phyloP scores from a whole-genome alignment of 2,329 filamentous ascomycete genomes.

The Graphilbum fragrans region DNA sequence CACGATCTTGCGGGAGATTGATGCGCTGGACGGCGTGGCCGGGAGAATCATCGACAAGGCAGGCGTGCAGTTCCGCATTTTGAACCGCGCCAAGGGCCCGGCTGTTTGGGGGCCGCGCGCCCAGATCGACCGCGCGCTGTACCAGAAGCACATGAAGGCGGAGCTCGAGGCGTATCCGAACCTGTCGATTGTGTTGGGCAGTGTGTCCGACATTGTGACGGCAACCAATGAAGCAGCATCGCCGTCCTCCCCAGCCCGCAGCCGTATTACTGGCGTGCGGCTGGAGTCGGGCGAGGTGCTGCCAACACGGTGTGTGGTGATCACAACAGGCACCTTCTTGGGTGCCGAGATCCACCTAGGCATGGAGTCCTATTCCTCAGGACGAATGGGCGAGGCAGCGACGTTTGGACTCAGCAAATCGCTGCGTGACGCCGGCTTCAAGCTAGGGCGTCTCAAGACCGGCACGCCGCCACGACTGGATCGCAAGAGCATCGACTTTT shows the following conservation, averaged over 20 bases:
- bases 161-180: conserved; percentile 71
- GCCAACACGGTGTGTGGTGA: conserved; percentile 69
- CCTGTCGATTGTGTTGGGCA: conserved; percentile 70
- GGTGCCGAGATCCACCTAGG: conserved; percentile 96
- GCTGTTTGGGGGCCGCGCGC: conserved; percentile 95
- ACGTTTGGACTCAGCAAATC: conserved; percentile 90
- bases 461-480: conserved; percentile 86
- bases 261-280: conserved; percentile 68
- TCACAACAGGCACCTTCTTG: conserved; percentile 92
- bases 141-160: conserved; percentile 81
- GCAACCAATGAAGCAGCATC: conserved; percentile 12
- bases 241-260: conserved; percentile 17
- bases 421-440: conserved; percentile 75
- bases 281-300: conserved; percentile 82
- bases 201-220: conserved; percentile 82
- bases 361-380: conserved; percentile 70
- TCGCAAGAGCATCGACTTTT: conserved; percentile 69
- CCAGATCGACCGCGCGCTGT: conserved; percentile 85
- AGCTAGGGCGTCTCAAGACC: conserved; percentile 83
- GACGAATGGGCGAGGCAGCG: conserved; percentile 85
- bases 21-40: conserved; percentile 83
- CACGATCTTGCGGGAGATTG: conserved; percentile 88
- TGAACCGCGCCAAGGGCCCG: conserved; percentile 84
- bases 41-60: conserved; percentile 87
- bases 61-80: conserved; percentile 81